phyloP scores from a whole-genome alignment of 2,329 filamentous ascomycete genomes.

The Venturia aucupariae region DNA sequence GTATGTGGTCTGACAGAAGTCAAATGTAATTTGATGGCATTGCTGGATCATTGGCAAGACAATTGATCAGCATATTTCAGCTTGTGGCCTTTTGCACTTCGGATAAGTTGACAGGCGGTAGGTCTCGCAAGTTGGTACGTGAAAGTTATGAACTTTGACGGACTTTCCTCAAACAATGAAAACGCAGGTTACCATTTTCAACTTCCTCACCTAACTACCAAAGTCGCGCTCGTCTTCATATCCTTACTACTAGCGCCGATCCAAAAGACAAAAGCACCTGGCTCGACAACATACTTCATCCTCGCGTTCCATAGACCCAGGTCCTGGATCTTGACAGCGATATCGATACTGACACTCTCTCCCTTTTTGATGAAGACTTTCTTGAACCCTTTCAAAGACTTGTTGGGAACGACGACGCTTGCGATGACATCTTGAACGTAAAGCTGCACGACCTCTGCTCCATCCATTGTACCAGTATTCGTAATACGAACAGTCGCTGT shows the following conservation, averaged over 20 bases:
- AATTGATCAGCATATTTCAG: no score
- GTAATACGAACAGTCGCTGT: constrained; percentile 53
- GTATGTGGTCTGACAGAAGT: no score
- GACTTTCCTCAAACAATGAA: no score
- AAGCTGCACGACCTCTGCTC: constrained; percentile 58
- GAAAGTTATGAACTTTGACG: no score
- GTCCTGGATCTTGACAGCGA: constrained; percentile 42
- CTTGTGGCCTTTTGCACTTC: no score
- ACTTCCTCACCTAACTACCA: constrained; percentile 35
- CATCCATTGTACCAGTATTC: constrained; percentile 48
- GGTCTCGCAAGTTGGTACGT: no score
- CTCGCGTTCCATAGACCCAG: constrained; percentile 47
- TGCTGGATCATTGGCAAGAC: no score
- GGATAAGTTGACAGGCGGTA: no score
- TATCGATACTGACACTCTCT: constrained; percentile 43
- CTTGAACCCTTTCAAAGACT: constrained; percentile 56
- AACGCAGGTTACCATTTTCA: no score
- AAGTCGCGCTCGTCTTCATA: constrained; percentile 46
- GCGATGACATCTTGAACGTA: constrained; percentile 56
- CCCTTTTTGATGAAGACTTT: constrained; percentile 55
- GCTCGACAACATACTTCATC: constrained; percentile 67
- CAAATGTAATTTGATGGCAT: no score
- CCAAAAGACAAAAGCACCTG: constrained; percentile 54
- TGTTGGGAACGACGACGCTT: constrained; percentile 56
- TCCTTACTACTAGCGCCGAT: constrained; percentile 52